Evolutionary conservation across 345 rosid species (phyloP).

Genomic region (Syzygium grande): DNA sequence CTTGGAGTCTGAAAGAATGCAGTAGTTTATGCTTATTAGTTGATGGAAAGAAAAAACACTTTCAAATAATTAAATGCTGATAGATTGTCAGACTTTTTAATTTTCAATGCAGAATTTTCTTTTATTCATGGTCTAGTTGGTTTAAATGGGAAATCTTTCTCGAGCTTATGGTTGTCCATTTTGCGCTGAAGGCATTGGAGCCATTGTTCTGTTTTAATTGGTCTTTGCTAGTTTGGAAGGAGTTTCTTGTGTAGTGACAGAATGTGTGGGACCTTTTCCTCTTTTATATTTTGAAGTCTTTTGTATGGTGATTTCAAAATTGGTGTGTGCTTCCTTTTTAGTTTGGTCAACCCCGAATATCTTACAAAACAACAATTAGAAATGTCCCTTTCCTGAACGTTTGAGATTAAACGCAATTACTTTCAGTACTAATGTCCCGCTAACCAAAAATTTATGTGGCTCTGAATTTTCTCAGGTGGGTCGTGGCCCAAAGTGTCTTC

Average conservation of each 20-base stretch:
- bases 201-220: neutral
- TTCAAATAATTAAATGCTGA: neutral
- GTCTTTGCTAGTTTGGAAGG: neutral
- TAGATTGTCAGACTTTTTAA: neutral
- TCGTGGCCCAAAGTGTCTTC: constrained; percentile 42
- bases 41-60: neutral
- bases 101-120: neutral
- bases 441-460: neutral
- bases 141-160: neutral
- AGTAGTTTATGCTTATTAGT: neutral
- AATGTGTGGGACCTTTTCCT: neutral
- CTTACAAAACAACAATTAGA: neutral
- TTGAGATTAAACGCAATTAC: neutral
- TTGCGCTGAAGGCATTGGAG: neutral
- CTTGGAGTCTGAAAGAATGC: neutral
- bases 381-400: neutral
- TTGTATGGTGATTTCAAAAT: neutral
- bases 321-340: neutral
- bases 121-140: neutral
- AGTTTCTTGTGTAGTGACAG: neutral
- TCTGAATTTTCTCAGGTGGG: constrained; percentile 33
- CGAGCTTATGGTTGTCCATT: neutral
- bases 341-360: neutral
- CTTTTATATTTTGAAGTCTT: neutral
- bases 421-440: neutral